Evolutionary conservation across 371 early-diverging fungal species (phyloP), one percentile per base, ranked within the genome.

Genomic region (Smittium mucronatum): DNA sequence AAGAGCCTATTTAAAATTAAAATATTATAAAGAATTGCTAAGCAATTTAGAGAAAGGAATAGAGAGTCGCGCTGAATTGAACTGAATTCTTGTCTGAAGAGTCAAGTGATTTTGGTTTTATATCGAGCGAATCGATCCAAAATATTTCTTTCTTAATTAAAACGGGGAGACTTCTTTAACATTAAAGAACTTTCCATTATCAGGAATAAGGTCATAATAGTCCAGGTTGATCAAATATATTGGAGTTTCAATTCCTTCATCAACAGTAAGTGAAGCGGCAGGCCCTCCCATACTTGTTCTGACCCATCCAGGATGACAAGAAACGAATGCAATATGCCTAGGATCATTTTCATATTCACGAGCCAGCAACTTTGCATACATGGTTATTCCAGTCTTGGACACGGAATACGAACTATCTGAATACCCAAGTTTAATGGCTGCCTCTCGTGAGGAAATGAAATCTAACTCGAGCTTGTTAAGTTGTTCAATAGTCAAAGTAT

Each of bases 241-340:
- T 17, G 57, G 57, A 17, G 57, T 57, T 57, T 26, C 26, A 21
- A 57, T 57, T 57, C 57, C 57, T 21, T 57, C 57, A 17, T 57
- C 57, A 57, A 57, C 26, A 57, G 21, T 57, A 57, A 57, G 57
- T 26, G 57, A 26, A 21, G 57, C 57, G 57, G 17, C 26, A 21
- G 57, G 57, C 26, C 57, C 57, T 17, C 76, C 72, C 78, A 73
- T 73, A 21, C 70, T 73, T 2, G 78, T 79, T 16, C 60, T 68
- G 8, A 79, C 79, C 61, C 76, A 77, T 8, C 78, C 78, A 1
- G 78, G 78, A 21, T 78, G 78, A 33, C 74, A 71, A 2, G 78
- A 74, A 0, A 78, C 78, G 71, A 77, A 77, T 31, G 78, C 21
- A 29, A 77, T 63, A 26, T 63, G 63, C 26, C 78, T 70, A n/a